Evolutionary conservation across 768 basidiomycete species (phyloP).

Genomic region (Agaricus sinodeliciosus): DNA sequence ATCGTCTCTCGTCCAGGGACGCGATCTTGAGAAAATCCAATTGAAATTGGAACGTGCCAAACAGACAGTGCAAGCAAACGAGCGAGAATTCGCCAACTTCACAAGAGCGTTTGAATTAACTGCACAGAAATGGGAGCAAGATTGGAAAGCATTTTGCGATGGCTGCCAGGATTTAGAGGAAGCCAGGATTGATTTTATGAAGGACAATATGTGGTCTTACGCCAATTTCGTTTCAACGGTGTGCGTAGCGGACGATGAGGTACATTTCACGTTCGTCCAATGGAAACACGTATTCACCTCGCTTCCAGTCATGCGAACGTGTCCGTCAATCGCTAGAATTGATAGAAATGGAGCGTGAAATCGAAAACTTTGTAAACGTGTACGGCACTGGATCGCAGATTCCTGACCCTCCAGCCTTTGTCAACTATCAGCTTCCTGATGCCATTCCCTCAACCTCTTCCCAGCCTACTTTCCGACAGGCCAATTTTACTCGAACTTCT

Average conservation of each 20-base stretch:
- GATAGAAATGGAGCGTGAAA: constrained; percentile 81
- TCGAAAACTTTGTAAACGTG: constrained; percentile 82
- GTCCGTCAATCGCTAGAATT: constrained; percentile 82
- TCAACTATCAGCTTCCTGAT: constrained; percentile 71
- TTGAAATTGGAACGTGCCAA: constrained; percentile 86
- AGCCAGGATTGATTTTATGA: constrained; percentile 88
- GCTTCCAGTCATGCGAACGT: constrained; percentile 79
- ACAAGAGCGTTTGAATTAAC: constrained; percentile 75
- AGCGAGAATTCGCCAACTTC: constrained; percentile 89
- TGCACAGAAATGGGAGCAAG: constrained; percentile 78
- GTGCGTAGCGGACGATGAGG: constrained; percentile 94
- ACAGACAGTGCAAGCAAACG: constrained; percentile 85
- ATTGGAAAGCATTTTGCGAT: constrained; percentile 95
- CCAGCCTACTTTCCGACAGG: constrained; percentile 48
- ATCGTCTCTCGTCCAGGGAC: constrained; percentile 84
- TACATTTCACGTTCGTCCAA: constrained; percentile 25
- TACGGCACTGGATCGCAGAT: constrained; percentile 87
- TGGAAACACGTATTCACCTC: constrained; percentile 1
- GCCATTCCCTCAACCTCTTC: constrained; percentile 55
- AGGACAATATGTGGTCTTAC: constrained; percentile 93
- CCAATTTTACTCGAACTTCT: constrained; percentile 44
- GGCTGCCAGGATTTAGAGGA: constrained; percentile 94
- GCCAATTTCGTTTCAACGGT: constrained; percentile 95
- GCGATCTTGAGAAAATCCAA: constrained; percentile 86
- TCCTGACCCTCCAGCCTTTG: constrained; percentile 81